Base-by-base conservation (phyloP, 257 asterid genomes). In the Vinca minor region DNA sequence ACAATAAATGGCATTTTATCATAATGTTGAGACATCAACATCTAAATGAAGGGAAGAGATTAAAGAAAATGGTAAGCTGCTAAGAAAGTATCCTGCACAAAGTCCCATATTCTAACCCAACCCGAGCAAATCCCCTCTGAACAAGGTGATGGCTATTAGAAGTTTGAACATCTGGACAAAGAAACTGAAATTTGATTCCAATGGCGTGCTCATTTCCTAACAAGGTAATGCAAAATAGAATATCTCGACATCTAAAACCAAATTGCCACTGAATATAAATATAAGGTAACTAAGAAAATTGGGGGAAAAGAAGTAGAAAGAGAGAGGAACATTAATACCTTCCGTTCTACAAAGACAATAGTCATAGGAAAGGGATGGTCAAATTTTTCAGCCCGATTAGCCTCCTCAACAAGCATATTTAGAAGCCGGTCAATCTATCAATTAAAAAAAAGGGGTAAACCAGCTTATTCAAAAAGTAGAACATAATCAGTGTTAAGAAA, bases 321-420 rank as follows among this genome's bases (percentile, higher is more conserved):
- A 70, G 60, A 62, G 18, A 41, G 29, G 48, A 49, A 29, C 63
- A 54, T 44, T 25, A 48, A 59, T 41, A 59, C 55, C 95, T 89
- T 89, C 49, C 96, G 81, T 75, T 89, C 96, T 71, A 89, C 96
- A 82, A 89, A 89, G 61, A 89, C 95, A 67, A 89, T 87, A 72
- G 96, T 85, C 89, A 89, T 79, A 70, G 96, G 89, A 73, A 83
- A 85, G 26, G 84, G 68, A 32, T 76, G 91, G 77, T 88, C 83
- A 66, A 75, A 76, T 63, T 65, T 83, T 70, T 87, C 89, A 70
- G 94, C 77, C 52, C 80, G 86, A 71, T 87, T 79, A 73, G 94
- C 86, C 64, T 80, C 91, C 83, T 87, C 95, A 50, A 87, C 96
- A 73, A 89, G 88, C 87, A 87, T 67, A 74, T 74, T 81, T 58